Evolutionary conservation across 2,329 filamentous ascomycete genomes (phyloP).

Genomic region (Trichoderma lentiforme): DNA sequence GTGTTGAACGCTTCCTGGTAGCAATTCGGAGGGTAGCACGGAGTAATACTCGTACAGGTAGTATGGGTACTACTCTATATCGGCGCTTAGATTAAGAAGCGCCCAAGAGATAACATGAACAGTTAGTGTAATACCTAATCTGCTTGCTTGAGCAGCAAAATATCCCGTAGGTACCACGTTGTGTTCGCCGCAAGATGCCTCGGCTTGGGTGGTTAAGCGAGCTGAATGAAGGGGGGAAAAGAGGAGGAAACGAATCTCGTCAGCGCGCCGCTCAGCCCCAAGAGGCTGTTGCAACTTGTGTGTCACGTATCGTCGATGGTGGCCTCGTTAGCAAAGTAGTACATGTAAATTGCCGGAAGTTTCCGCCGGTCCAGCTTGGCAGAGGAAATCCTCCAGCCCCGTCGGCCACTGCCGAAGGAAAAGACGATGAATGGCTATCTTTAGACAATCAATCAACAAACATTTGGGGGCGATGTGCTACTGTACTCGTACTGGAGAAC

Average conservation of each 20-base stretch:
- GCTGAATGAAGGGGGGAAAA: background rate
- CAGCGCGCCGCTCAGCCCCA: background rate
- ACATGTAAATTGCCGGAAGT: slow-evolving; percentile 2
- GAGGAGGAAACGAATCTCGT: background rate
- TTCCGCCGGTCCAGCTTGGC: slow-evolving; percentile 5
- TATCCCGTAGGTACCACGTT: background rate
- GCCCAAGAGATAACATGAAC: background rate
- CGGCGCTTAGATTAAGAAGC: background rate
- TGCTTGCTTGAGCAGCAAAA: background rate
- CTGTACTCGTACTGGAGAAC: background rate
- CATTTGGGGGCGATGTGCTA: background rate
- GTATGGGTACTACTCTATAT: background rate
- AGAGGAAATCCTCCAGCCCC: background rate
- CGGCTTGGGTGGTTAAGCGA: background rate
- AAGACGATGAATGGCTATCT: background rate
- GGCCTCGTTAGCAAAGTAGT: background rate
- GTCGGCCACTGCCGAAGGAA: slow-evolving; percentile 2
- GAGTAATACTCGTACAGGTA: background rate
- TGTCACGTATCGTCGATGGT: background rate
- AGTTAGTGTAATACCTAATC: background rate
- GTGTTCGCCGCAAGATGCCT: background rate
- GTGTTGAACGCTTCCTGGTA: background rate
- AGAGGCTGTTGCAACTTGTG: background rate
- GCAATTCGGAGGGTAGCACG: background rate
- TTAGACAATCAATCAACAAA: background rate